Evolutionary conservation across 805 yeast species (phyloP), one percentile per base, ranked within the genome.

Genomic region (Saccharomyces jurei): DNA sequence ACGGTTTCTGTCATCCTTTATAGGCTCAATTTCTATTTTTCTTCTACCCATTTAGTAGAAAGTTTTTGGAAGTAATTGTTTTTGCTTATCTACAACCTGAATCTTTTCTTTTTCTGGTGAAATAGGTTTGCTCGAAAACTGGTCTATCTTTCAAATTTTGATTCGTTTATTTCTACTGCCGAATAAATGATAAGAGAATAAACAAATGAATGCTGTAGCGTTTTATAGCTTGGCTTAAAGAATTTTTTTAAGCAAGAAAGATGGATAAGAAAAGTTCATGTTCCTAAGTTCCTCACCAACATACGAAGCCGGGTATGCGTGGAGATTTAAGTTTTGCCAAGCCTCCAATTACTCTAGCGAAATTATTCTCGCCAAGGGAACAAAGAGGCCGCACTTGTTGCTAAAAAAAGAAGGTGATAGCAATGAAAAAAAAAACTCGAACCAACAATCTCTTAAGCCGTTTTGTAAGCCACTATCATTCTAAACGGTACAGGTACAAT

Each of bases 11-110:
- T 92, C 97, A 63, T 92, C 96, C 11, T 83, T 75, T 56, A 92
- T 83, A 41, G 98, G 98, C 71, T 88, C 83, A 63, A 92, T 92
- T 58, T 87, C 94, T 60, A 92, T 92, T 71, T 92, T 94, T 74
- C 97, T 86, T 77, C 99, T 86, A 52, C 99, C 99, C 99, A 92
- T 94, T 51, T 30, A 51, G 44, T 13, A 36, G 10, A n/a, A 36
- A 17, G 11, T 6, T 8, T 17, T 36, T 17, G 25, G n/a, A 32
- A 32, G 5, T 14, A n/a, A 6, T 5, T 36, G 22, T 17, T 27
- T 14, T 30, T 46, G 25, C 29, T 51, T 29, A 48, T 48, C 22
- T 29, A 14, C n/a, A 14, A 13, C 21, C 14, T 50, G 6, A 4
- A 25, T 46, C 25, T 21, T 50, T 21, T n/a, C 46, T 10, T 21